phyloP scores from a whole-genome alignment of 805 yeast species.

The Sungouiozyma intestinalis region DNA sequence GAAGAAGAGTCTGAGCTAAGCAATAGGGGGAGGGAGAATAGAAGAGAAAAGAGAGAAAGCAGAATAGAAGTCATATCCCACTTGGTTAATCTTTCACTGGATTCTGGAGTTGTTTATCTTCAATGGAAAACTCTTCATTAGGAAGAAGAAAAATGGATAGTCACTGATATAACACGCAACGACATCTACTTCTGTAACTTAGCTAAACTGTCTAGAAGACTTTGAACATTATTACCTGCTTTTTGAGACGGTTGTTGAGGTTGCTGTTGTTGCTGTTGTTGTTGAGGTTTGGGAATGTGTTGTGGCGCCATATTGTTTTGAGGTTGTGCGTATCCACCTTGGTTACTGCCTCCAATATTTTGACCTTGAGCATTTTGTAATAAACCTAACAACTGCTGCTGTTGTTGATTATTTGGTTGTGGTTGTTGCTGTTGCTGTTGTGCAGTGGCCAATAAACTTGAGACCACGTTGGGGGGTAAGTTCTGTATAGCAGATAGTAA shows the following conservation, averaged over 20 bases:
- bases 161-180: background rate
- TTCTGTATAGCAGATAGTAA: constrained; percentile 26
- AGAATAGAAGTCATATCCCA: background rate
- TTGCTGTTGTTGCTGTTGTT: constrained; percentile 5
- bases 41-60: background rate
- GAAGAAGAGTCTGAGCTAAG: background rate
- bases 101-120: background rate
- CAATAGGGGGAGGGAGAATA: background rate
- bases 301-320: constrained; percentile 8
- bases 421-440: constrained; percentile 27
- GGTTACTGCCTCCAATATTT: constrained; percentile 1
- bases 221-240: constrained; percentile 28
- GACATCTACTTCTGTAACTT: constrained; percentile 25
- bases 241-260: constrained; percentile 9
- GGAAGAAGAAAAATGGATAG: background rate
- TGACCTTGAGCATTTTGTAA: constrained; percentile 12
- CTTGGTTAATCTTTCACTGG: background rate
- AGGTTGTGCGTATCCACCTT: constrained; percentile 5
- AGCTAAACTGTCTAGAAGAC: constrained; percentile 31
- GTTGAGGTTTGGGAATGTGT: constrained; percentile 1
- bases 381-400: constrained; percentile 22
- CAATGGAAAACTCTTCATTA: background rate
- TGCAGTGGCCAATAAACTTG: constrained; percentile 24
- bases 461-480: constrained; percentile 27
- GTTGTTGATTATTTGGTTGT: constrained; percentile 9